Base-by-base conservation (phyloP, 2,329 filamentous ascomycete species). In the Capronia epimyces region DNA sequence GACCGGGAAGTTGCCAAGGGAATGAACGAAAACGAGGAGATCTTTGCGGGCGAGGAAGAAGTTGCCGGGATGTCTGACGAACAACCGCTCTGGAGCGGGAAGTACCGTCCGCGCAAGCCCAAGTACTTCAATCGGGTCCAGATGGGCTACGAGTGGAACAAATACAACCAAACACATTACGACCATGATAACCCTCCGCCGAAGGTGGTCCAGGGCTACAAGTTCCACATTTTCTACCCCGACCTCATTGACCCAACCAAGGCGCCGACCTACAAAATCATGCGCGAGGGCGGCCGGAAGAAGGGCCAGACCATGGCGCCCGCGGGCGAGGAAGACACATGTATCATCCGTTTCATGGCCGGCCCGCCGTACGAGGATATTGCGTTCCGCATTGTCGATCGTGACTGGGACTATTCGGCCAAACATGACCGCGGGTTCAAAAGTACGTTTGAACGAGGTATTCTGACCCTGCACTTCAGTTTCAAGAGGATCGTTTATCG, bases 101-200 rank as follows among this genome's bases (percentile, higher is more conserved):
- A 91, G 69, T 86, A 95, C 68, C 81, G 86, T 32, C 89, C 91
- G 6, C 81, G 93, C 57, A 98, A 97, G 70, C 93, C 93, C 10
- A 82, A 86, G 53, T 97, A 96, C 71, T 98, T 98, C 78, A 97
- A 97, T 66, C 85, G 93, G 34, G 90, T 97, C 41, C 90, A 95
- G 69, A 96, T 96, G 87, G 93, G 93, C 46, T 98, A 97, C 69
- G 93, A 98, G 69, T 98, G 93, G 93, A 98, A 98, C 76, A 98
- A 98, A 71, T 98, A 98, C 78, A 98, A 98, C 65, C 93, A 98
- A 71, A 98, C 93, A 10, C 93, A 98, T 71, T 98, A 98, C 72
- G 93, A 97, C 68, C 89, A 96, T 68, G 91, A 97, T 66, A 96
- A 97, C 64, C 93, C 93, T 1, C 93, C 93, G 1, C 93, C 93